Conservation (phyloP, 345 rosid genomes). For the Hirschfeldia incana region DNA sequence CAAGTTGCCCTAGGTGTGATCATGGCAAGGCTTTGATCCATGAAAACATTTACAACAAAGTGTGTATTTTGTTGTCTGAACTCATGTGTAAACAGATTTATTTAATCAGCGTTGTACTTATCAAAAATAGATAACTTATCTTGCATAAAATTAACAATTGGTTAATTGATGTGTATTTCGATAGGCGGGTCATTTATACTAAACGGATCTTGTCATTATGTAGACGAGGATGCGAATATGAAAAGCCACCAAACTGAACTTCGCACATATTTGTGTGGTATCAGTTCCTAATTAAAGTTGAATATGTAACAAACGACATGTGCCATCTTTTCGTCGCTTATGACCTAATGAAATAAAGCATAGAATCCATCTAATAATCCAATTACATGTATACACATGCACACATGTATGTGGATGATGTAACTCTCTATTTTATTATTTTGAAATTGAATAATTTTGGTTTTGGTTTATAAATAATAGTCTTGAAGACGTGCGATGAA, state of each 20-base stretch:
- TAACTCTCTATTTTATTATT: slow-evolving; percentile 3
- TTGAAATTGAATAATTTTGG: background rate
- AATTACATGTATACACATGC: slow-evolving; percentile 11
- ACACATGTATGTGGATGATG: slow-evolving; percentile 21
- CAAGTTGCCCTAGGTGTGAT: background rate
- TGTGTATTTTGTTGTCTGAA: background rate
- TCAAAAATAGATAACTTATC: background rate
- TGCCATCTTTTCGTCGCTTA: slow-evolving; percentile 29
- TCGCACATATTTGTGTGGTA: slow-evolving; percentile 30
- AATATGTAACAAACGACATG: slow-evolving; percentile 32
- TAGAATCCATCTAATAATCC: slow-evolving; percentile 13
- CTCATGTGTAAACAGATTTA: background rate
- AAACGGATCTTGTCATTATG: slow-evolving; percentile 7
- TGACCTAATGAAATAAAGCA: slow-evolving; percentile 21
- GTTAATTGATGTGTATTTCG: background rate
- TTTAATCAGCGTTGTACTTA: background rate
- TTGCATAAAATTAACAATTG: background rate
- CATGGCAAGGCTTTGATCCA: background rate
- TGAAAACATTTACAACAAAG: background rate
- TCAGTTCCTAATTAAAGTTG: slow-evolving; percentile 21
- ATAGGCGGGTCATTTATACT: background rate
- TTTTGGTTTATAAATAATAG: background rate
- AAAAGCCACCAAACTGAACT: slow-evolving; percentile 25
- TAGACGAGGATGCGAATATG: slow-evolving; percentile 16
- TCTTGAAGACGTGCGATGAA: slow-evolving; percentile 33